A percentile compares a stretch with the other conserved stretches of the same genome.
Conservation (phyloP, 176 grass and related monocot genomes). For the Oropetium thomaeum region DNA sequence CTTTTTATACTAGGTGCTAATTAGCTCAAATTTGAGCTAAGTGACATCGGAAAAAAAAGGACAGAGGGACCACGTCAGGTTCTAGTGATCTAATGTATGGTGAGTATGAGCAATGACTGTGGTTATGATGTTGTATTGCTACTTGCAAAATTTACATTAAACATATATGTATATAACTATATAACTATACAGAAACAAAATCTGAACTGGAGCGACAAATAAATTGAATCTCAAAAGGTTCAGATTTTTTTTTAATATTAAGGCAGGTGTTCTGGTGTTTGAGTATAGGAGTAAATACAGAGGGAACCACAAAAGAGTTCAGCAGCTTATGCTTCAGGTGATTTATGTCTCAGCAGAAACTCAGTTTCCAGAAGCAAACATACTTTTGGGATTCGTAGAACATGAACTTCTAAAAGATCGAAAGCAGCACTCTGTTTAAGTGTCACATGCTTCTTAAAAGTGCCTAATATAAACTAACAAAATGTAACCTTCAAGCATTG, state of each 20-base stretch:
- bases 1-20: neutral
- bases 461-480: neutral
- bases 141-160: no score
- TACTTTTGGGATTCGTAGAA: neutral
- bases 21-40: neutral
- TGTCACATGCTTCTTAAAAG: neutral
- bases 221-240: no score
- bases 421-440: neutral
- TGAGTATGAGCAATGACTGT: no score
- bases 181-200: neutral
- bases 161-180: no score
- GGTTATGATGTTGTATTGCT: neutral
- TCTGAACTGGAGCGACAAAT: neutral
- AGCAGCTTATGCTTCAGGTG: no score
- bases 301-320: no score
- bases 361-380: conserved; percentile 16
- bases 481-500: conserved; percentile 7
- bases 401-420: neutral
- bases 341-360: conserved; percentile 4
- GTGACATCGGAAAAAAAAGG: no score
- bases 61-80: neutral
- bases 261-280: no score
- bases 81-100: no score
- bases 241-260: no score
- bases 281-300: no score